A percentile compares a stretch with the other conserved stretches of the same genome.
These are phyloP conservation scores for Capsicum pubescens DNA, from an alignment of 257 asterid species.

Conservation along the genomic window DNA sequence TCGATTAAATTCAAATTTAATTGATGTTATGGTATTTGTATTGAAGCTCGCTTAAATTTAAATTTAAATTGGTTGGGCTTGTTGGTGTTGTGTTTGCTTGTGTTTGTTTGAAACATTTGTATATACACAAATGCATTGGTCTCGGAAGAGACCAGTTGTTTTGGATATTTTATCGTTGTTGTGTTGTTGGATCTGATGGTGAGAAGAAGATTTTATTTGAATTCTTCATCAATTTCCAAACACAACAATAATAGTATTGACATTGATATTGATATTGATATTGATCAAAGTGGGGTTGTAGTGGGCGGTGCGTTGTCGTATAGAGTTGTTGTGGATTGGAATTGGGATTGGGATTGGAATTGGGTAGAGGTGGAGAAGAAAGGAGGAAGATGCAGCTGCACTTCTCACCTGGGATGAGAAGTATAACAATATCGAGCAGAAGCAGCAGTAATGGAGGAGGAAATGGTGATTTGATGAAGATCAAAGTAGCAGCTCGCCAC, in stretches of 20 bases:
- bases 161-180: slow-evolving; percentile 30
- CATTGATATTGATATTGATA: not conserved
- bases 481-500: slow-evolving; percentile 92
- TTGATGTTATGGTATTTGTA: too few relatives aligned
- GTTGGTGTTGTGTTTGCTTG: not conserved
- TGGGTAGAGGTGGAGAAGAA: slow-evolving; percentile 44
- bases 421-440: slow-evolving; percentile 94
- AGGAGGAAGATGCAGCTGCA: slow-evolving; percentile 98
- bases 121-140: slow-evolving; percentile 38
- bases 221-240: slow-evolving; percentile 26
- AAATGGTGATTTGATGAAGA: slow-evolving; percentile 85
- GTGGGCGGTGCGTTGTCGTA: slow-evolving; percentile 2
- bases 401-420: slow-evolving; percentile 99
- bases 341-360: slow-evolving; percentile 17
- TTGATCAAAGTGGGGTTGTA: not conserved
- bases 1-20: not conserved
- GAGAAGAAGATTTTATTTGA: slow-evolving; percentile 34
- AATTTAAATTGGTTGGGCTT: not conserved
- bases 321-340: slow-evolving; percentile 33
- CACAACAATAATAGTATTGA: not conserved
- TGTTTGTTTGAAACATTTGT: not conserved
- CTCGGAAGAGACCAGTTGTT: slow-evolving; percentile 30
- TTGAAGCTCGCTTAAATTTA: too few relatives aligned
- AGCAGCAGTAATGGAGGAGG: slow-evolving; percentile 62
- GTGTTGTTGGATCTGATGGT: slow-evolving; percentile 38